Percentiles rank a stretch among this genome's conserved stretches.
Evolutionary conservation across 2,329 filamentous ascomycete genomes (phyloP).

Genomic region (Bisporella sp.): DNA sequence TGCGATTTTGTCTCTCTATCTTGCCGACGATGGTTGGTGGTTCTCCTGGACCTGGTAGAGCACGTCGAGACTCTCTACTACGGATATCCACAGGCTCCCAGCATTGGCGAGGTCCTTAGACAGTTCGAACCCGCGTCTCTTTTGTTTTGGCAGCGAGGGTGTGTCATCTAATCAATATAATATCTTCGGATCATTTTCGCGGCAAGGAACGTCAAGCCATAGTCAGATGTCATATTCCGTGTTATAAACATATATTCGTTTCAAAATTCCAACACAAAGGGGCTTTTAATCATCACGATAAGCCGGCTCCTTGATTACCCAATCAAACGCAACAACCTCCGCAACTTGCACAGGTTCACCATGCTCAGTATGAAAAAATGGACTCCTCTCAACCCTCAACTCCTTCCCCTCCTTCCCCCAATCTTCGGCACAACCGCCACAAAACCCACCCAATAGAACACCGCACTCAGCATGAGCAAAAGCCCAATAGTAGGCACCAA

Average conservation of each 20-base stretch:
- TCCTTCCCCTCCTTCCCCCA: background rate
- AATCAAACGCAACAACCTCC: too few relatives aligned
- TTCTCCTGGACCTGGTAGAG: constrained; percentile 1
- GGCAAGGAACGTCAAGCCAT: too few relatives aligned
- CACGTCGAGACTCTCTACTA: constrained; percentile 2
- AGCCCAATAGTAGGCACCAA: background rate
- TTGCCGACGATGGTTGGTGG: constrained; percentile 2
- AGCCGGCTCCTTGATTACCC: too few relatives aligned
- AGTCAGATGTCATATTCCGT: too few relatives aligned
- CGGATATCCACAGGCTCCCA: background rate
- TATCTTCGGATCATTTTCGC: too few relatives aligned
- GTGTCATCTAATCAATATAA: background rate
- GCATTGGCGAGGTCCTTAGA: background rate
- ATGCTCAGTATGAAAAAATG: background rate
- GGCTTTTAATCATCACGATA: too few relatives aligned
- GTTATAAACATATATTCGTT: too few relatives aligned
- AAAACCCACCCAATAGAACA: background rate
- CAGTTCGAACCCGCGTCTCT: constrained; percentile 2
- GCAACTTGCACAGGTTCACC: too few relatives aligned
- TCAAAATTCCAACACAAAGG: too few relatives aligned
- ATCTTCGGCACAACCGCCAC: background rate
- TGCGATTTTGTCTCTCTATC: constrained; percentile 1
- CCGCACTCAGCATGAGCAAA: background rate
- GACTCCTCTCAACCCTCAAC: background rate
- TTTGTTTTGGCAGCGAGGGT: constrained; percentile 1